These are phyloP conservation scores for Phaeosphaeriaceae sp. DNA, from an alignment of 2,329 filamentous ascomycete species.

Conservation along the genomic window DNA sequence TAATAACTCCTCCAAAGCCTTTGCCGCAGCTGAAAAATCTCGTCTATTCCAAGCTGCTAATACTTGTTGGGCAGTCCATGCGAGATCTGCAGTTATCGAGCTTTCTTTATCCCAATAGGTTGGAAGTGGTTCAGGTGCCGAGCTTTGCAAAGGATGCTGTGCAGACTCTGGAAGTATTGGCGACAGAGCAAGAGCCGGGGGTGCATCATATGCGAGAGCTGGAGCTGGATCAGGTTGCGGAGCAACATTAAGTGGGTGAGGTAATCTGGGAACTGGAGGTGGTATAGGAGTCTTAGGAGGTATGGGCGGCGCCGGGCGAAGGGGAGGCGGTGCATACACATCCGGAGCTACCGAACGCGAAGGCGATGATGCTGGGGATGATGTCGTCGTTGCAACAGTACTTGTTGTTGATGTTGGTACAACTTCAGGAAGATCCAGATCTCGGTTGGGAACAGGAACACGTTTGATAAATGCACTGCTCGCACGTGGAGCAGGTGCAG, in stretches of 20 bases:
- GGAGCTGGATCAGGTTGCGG: not conserved
- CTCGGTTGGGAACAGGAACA: not conserved
- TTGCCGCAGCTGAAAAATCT: slow-evolving; percentile 27
- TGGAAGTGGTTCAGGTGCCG: not conserved
- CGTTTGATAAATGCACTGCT: not conserved
- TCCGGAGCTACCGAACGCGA: not conserved
- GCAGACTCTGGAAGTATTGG: not conserved
- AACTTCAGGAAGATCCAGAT: not conserved
- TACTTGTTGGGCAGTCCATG: slow-evolving; percentile 28
- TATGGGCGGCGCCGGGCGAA: too few relatives aligned
- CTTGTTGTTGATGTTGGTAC: not conserved
- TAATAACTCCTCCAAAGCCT: slow-evolving; percentile 32
- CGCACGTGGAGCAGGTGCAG: not conserved
- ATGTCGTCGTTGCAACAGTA: not conserved
- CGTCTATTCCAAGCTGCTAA: slow-evolving; percentile 26
- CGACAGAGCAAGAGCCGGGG: not conserved
- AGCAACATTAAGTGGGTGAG: not conserved
- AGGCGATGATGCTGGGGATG: not conserved
- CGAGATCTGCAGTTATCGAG: slow-evolving; percentile 16
- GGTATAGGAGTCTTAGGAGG: too few relatives aligned
- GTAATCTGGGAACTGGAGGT: not conserved
- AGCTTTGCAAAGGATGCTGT: not conserved
- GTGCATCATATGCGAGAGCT: not conserved
- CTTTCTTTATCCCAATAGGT: slow-evolving; percentile 12
- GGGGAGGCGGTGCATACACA: not conserved